Evolutionary conservation across 2,329 filamentous ascomycete species (phyloP).

Genomic region (Fusarium brevicatenulatum): DNA sequence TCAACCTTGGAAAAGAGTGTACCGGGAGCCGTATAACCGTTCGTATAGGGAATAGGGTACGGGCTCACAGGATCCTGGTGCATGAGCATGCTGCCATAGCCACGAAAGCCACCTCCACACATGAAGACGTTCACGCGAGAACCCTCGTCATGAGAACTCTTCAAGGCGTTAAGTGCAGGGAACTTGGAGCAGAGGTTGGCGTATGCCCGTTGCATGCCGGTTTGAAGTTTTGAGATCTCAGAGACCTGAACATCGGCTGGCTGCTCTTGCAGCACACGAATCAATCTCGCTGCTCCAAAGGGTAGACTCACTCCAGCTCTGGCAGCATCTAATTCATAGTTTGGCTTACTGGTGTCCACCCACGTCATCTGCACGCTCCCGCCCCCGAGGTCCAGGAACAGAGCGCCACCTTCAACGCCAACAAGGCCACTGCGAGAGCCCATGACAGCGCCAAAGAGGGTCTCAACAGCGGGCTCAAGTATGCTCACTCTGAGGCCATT

Average conservation of each 20-base stretch:
- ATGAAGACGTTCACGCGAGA: constrained; percentile 78
- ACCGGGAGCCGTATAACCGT: constrained; percentile 76
- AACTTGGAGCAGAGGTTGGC: constrained; percentile 60
- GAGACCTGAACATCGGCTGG: constrained; percentile 54
- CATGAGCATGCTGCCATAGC: constrained; percentile 92
- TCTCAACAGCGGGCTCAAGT: constrained; percentile 82
- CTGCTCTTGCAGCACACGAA: constrained; percentile 57
- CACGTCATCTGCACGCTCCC: constrained; percentile 74
- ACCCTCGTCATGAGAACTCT: constrained; percentile 49
- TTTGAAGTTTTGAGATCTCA: constrained; percentile 65
- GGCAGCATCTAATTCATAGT: constrained; percentile 65
- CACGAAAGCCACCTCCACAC: constrained; percentile 89
- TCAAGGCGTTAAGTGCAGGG: constrained; percentile 57
- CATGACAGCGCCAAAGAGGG: constrained; percentile 78
- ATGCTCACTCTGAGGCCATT: constrained; percentile 75
- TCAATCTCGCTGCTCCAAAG: constrained; percentile 69
- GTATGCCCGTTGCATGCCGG: constrained; percentile 70
- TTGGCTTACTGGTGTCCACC: constrained; percentile 59
- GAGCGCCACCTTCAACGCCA: constrained; percentile 67
- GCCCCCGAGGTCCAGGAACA: constrained; percentile 90
- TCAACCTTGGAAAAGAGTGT: constrained; percentile 66
- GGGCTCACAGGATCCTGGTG: constrained; percentile 76
- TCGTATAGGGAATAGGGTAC: constrained; percentile 86
- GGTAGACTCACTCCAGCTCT: constrained; percentile 66
- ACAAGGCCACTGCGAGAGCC: constrained; percentile 81